Base-by-base conservation (phyloP, 306 rosid species). In the Chamaecrista fasciculata region DNA sequence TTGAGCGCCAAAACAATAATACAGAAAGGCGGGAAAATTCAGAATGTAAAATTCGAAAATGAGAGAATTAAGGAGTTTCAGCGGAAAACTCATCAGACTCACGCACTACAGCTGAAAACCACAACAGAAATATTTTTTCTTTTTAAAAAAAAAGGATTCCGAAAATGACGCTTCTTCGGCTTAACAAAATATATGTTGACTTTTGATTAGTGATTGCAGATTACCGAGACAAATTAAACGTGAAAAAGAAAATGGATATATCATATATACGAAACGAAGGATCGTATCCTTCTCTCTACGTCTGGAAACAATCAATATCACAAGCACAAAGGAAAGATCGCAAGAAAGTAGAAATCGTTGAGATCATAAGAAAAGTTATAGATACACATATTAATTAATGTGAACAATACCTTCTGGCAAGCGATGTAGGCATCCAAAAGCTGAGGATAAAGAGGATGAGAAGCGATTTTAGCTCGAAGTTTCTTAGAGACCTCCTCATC, bases 391-490 rank as follows among this genome's bases (percentile, higher is more conserved):
- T 58, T 6, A 37, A 37, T 48, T 40, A 34, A 16, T 46, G 37
- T 31, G 21, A 67, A 2, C n/a, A 31, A 26, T 11, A 91, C 97
- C 97, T 84, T 88, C 44, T 84, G 95, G 72, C 96, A 91, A 65
- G 84, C 92, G 79, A 91, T 76, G 67, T 81, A 86, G 53, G 90
- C 87, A 25, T 81, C 79, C 36, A 88, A 74, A 0, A 91, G 91
- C 53, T 81, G 77, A 42, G 97, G 87, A 70, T 84, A 91, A 60
- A 84, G 84, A 63, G 95, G 97, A 76, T 91, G 97, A 44, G 86
- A 84, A 70, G 87, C 90, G 31, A 91, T 86, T 83, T 80, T 84
- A 2, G 72, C 81, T 31, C 84, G 72, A 51, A 81, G 61, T 2
- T 6, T 74, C 53, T 65, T 55, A 16, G 83, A 53, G 62, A 69